Evolutionary conservation across 2,329 filamentous ascomycete species (phyloP).

Genomic region (Xylariales sp.): DNA sequence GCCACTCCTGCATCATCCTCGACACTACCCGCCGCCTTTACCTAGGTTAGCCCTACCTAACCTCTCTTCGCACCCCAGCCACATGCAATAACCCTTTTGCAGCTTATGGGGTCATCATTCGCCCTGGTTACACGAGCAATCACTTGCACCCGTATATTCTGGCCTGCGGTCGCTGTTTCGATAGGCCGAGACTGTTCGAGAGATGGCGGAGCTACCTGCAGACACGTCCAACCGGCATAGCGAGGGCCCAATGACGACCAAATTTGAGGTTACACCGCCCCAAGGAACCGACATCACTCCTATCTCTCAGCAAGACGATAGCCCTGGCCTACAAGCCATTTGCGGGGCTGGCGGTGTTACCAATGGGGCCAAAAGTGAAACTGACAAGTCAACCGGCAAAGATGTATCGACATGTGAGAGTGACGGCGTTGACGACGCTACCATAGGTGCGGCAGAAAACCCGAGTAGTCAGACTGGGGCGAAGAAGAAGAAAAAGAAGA

Average conservation of each 20-base stretch:
- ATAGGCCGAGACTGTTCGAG: constrained; percentile 2
- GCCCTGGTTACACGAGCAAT: constrained; percentile 9
- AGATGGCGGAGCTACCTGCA: constrained; percentile 30
- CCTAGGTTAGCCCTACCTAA: constrained; percentile 2
- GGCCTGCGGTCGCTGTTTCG: neutral
- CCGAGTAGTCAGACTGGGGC: neutral
- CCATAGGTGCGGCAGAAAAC: neutral
- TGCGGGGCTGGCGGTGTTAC: constrained; percentile 10
- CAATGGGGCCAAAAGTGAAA: constrained; percentile 2
- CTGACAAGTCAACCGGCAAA: neutral
- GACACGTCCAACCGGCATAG: constrained; percentile 4
- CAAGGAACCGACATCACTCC: neutral
- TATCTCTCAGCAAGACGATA: neutral
- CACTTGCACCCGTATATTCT: neutral
- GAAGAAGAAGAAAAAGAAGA: constrained; percentile 30
- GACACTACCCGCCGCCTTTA: constrained; percentile 3
- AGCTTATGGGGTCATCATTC: neutral
- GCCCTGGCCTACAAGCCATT: neutral
- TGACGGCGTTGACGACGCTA: neutral
- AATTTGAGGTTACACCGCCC: constrained; percentile 21
- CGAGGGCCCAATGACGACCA: constrained; percentile 22
- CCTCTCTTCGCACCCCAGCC: neutral
- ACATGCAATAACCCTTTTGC: constrained; percentile 5
- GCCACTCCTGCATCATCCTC: constrained; percentile 9
- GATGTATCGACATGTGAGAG: neutral